Conservation (phyloP, 768 basidiomycete genomes). For the Termitomyces eurrhizus region DNA sequence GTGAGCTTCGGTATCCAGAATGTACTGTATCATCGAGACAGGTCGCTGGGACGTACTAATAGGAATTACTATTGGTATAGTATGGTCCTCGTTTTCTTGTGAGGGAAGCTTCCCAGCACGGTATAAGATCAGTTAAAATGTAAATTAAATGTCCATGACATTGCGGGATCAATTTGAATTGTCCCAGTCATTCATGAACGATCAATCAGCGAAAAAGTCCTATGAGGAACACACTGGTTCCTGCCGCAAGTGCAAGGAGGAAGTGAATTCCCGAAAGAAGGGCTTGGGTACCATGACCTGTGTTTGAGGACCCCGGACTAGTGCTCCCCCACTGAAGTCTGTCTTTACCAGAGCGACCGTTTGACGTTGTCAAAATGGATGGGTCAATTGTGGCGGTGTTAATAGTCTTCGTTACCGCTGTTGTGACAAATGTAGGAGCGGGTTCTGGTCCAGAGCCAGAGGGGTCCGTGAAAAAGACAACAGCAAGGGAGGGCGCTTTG, state of each 20-base stretch:
- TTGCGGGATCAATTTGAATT: conserved; percentile 12
- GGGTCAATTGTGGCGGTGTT: conserved; percentile 57
- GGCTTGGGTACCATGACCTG: not conserved
- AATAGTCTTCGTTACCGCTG: conserved; percentile 45
- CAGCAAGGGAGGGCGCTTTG: conserved; percentile 68
- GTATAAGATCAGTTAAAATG: not conserved
- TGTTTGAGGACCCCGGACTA: conserved; percentile 20
- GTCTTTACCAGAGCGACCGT: conserved; percentile 33
- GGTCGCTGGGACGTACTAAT: not conserved
- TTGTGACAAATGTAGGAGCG: conserved; percentile 51
- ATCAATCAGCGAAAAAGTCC: conserved; percentile 29
- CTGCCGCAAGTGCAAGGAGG: conserved; percentile 1
- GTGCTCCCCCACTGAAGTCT: conserved; percentile 25
- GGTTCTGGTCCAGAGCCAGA: conserved; percentile 18
- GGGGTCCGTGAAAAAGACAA: conserved; percentile 61
- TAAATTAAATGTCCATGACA: not conserved
- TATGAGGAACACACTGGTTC: not conserved
- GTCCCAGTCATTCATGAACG: conserved; percentile 24
- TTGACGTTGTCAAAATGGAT: conserved; percentile 47
- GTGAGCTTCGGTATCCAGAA: not conserved
- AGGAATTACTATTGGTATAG: not conserved
- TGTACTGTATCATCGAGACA: not conserved
- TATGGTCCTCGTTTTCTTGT: not conserved
- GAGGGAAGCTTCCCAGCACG: not conserved
- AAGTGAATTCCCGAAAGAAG: not conserved